Evolutionary conservation across 345 rosid genomes (phyloP).

Genomic region (Ceriops decandra): DNA sequence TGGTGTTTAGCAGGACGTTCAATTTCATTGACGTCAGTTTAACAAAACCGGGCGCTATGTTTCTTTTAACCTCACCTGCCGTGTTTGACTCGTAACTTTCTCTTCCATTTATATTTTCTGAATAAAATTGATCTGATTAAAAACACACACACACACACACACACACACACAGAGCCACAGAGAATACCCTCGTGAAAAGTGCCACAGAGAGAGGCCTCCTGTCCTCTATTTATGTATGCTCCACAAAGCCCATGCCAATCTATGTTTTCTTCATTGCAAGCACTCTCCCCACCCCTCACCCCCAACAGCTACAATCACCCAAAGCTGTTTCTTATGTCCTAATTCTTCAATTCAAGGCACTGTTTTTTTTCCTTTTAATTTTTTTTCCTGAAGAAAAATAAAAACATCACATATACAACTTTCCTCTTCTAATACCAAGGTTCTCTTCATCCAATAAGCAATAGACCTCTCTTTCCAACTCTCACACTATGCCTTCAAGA

Average conservation of each 20-base stretch:
- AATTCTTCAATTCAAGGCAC: background rate
- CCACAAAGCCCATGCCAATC: background rate
- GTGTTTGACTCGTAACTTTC: no score
- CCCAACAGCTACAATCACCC: background rate
- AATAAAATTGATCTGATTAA: no score
- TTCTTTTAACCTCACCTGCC: no score
- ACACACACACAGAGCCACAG: no score
- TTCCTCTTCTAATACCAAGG: background rate
- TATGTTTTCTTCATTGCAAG: slow-evolving; percentile 4
- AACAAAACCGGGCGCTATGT: no score
- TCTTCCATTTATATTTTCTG: no score
- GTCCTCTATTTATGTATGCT: background rate
- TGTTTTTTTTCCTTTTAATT: no score
- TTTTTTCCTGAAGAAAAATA: no score
- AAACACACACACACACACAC: no score
- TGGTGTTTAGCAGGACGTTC: no score
- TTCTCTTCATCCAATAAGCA: background rate
- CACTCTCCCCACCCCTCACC: background rate
- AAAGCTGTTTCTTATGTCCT: background rate
- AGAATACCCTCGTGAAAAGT: background rate
- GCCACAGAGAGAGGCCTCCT: background rate
- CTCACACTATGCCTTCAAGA: slow-evolving; percentile 53
- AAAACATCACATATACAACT: no score
- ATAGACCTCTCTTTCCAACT: background rate
- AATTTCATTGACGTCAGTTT: no score